A percentile compares a stretch with the other conserved stretches of the same genome.
Evolutionary conservation across 164 flowering plant genomes (phyloP).

Genomic region (Macadamia tetraphylla): DNA sequence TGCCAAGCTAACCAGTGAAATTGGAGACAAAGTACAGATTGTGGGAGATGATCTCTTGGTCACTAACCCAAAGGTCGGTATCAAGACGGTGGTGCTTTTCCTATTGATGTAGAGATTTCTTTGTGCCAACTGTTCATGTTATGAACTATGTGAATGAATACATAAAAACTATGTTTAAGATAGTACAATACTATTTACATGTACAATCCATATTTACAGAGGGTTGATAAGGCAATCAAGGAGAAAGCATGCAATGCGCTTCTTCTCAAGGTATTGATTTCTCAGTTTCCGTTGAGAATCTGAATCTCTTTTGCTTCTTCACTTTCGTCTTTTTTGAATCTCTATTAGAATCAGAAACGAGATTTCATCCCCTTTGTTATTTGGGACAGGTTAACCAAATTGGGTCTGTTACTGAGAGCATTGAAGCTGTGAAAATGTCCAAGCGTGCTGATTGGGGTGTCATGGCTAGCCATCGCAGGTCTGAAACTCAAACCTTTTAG

Average conservation of each 20-base stretch:
- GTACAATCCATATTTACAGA: conserved; percentile 33
- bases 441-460: conserved; percentile 96
- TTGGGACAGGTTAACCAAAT: conserved; percentile 77
- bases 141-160: too few relatives aligned
- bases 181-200: background rate
- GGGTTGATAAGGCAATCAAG: conserved; percentile 81
- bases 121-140: too few relatives aligned
- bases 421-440: conserved; percentile 93
- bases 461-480: conserved; percentile 96
- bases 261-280: conserved; percentile 55
- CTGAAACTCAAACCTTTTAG: conserved; percentile 3
- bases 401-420: conserved; percentile 91
- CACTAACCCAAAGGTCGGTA: conserved; percentile 80
- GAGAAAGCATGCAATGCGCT: conserved; percentile 77
- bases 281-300: background rate
- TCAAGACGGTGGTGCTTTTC: too few relatives aligned
- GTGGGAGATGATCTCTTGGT: conserved; percentile 95
- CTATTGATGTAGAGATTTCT: too few relatives aligned
- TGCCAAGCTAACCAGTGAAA: conserved; percentile 56
- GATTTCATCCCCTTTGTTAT: background rate
- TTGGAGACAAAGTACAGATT: conserved; percentile 69
- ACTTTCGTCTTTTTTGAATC: too few relatives aligned
- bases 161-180: too few relatives aligned
- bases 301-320: background rate
- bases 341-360: too few relatives aligned